These are phyloP conservation scores for Dorcoceras hygrometricum DNA, from an alignment of 257 asterid genomes.

Conservation along the genomic window DNA sequence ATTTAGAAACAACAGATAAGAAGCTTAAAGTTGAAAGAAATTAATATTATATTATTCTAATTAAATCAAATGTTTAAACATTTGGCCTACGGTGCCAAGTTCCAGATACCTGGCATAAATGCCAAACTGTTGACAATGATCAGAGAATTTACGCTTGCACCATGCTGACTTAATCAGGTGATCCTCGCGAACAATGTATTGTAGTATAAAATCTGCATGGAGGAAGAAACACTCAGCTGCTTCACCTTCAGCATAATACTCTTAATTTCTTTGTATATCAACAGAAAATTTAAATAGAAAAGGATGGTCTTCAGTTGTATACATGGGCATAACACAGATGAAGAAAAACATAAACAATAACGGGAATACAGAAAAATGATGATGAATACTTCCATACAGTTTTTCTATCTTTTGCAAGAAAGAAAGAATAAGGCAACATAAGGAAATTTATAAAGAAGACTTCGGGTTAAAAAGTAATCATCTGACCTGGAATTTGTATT, in stretches of 20 bases:
- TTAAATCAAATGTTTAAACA: conserved; percentile 16
- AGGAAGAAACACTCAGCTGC: conserved; percentile 21
- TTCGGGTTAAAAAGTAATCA: not conserved
- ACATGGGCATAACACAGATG: not conserved
- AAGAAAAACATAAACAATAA: not conserved
- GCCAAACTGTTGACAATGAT: conserved; percentile 81
- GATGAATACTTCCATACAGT: not conserved
- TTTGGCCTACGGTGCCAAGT: not conserved
- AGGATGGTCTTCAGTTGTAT: not conserved
- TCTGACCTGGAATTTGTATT: conserved; percentile 62
- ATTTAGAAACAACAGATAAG: not conserved
- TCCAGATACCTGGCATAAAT: conserved; percentile 62
- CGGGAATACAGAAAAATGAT: not conserved
- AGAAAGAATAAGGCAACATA: not conserved
- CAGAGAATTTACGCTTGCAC: conserved; percentile 51
- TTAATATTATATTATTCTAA: not conserved
- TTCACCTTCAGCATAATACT: conserved; percentile 9
- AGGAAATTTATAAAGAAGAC: not conserved
- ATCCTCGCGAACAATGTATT: conserved; percentile 45
- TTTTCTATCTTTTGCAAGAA: not conserved
- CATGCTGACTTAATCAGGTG: conserved; percentile 26
- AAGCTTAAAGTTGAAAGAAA: conserved; percentile 16
- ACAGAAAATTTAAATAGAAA: not conserved
- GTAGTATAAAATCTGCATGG: conserved; percentile 56
- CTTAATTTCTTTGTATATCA: not conserved